A percentile compares a stretch with the other conserved stretches of the same genome.
Evolutionary conservation across 2,329 filamentous ascomycete genomes (phyloP).

Genomic region (Colletotrichum kahawae): DNA sequence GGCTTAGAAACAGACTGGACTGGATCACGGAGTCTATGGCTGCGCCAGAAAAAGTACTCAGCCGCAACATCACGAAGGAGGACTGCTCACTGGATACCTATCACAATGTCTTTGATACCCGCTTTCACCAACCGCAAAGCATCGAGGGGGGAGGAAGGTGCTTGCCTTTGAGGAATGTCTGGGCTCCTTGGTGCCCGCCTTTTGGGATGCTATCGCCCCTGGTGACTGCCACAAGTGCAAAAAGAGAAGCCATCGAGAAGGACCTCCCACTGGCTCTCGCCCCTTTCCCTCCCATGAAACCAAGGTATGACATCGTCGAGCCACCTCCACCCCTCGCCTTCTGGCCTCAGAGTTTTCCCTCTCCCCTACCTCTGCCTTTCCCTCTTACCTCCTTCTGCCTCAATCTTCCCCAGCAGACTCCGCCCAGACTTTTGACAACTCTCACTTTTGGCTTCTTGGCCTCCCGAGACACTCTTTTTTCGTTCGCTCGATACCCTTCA

Average conservation of each 20-base stretch:
- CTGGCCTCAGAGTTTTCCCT: background rate
- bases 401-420: background rate
- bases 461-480: background rate
- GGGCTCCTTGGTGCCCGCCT: background rate
- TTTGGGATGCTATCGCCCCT: background rate
- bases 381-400: background rate
- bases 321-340: background rate
- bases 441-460: background rate
- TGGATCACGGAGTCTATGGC: background rate
- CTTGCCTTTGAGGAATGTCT: background rate
- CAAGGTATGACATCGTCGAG: background rate
- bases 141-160: background rate
- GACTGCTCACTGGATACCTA: background rate
- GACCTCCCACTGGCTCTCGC: background rate
- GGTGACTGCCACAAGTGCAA: background rate
- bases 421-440: background rate
- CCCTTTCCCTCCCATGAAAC: background rate
- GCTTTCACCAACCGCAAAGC: background rate
- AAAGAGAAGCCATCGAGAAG: constrained; percentile 6
- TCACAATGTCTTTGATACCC: background rate
- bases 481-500: background rate
- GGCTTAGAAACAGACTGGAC: background rate
- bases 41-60: background rate
- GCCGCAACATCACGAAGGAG: background rate
- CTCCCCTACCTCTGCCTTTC: no score